Evolutionary conservation across 176 grass and related monocot species (phyloP), one percentile per base, ranked within the genome.

Genomic region (Rhynchospora pubera): DNA sequence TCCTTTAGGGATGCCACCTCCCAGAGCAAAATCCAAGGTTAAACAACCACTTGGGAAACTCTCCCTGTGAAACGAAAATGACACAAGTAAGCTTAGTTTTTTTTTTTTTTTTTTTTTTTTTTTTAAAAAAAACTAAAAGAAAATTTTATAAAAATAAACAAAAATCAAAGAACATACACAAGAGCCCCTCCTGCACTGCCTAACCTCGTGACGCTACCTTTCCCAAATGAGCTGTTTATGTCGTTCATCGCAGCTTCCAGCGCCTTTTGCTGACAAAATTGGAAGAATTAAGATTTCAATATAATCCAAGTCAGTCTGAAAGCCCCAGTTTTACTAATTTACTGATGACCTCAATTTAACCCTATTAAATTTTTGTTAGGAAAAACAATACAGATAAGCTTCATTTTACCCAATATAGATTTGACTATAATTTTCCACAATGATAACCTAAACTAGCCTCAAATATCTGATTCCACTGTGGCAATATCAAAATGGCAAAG

Each of bases 161-260:
- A 18, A 19, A 89, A 57, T 22, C 24, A 57, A 53, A 66, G 62
- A 77, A 77, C 87, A 85, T 93, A 95, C 96, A 99, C 96, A 85
- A 91, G 81, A 91, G 91, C 96, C 44, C 91, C 92, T 34, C 96
- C 96, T 32, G 92, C 87, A 83, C 92, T 99, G 62, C 96, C 96
- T 88, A 99, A 86, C 89, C 96, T 93, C 59, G 96, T 99, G 62
- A 99, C 96, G 45, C 96, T 95, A 89, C 92, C 96, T 84, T 95
- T 99, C 48, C 96, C 96, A 85, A 99, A 95, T 42, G 96, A 99
- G 83, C 58, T 99, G 70, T 95, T 99, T 88, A 99, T 99, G 52
- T 99, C 96, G 86, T 84, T 99, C 96, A 99, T 99, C 46, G 91
- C 96, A 5, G 91, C 89, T 85, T 99, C 96, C 68, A 95, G 84